These are phyloP conservation scores for Geotrichum phurueaensis DNA, from an alignment of 1,139 yeast genomes.

Conservation along the genomic window DNA sequence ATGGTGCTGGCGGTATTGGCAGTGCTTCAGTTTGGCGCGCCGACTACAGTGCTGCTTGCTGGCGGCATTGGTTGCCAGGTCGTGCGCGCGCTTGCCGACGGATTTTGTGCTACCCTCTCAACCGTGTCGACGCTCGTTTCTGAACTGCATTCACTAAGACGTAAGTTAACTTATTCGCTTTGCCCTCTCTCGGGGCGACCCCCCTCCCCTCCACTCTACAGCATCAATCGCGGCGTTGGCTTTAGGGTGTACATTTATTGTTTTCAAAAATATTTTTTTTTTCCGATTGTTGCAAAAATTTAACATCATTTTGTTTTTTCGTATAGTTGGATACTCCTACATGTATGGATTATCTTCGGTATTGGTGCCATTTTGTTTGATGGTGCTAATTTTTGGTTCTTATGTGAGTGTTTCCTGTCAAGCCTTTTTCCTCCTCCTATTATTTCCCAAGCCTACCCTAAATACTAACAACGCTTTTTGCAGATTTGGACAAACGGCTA, in stretches of 20 bases:
- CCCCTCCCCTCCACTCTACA: too few species aligned
- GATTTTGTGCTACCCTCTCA: constrained; percentile 72
- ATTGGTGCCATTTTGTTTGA: constrained; percentile 34
- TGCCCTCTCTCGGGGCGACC: too few species aligned
- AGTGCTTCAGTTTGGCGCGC: constrained; percentile 46
- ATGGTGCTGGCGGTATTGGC: constrained; percentile 50
- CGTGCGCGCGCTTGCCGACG: constrained; percentile 54
- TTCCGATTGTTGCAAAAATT: background rate
- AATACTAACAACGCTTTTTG: background rate
- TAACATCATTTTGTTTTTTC: background rate
- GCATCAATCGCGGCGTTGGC: too few species aligned
- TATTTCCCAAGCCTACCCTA: background rate
- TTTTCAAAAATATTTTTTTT: too few species aligned
- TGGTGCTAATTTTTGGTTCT: constrained; percentile 44
- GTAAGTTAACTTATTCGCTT: too few species aligned
- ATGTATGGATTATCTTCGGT: constrained; percentile 40
- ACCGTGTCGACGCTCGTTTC: constrained; percentile 73
- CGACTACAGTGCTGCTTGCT: constrained; percentile 27
- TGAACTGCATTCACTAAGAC: constrained; percentile 47
- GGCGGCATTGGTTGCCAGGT: constrained; percentile 45
- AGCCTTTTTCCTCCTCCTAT: too few species aligned
- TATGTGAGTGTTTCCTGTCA: constrained; percentile 25
- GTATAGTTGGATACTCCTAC: constrained; percentile 33
- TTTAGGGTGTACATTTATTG: too few species aligned
- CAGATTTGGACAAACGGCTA: constrained; percentile 15